Evolutionary conservation across 2,329 filamentous ascomycete genomes (phyloP), one percentile per base, ranked within the genome.

Genomic region (Aspergillus sp.): DNA sequence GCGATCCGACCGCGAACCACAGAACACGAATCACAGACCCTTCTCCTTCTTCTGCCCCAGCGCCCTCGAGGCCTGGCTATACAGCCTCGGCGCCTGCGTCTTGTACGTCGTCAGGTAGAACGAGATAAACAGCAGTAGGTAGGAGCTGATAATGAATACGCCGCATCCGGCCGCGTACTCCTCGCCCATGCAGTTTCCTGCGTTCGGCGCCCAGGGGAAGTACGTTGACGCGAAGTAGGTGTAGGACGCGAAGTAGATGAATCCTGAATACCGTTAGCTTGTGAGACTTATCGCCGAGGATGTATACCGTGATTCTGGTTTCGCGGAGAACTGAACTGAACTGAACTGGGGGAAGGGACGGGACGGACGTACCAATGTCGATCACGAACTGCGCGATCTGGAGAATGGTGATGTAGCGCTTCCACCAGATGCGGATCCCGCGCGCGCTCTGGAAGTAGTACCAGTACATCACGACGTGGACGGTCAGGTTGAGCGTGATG

Each of bases 401-500:
- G 72, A 97, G 89, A 73, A 93, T 90, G 68, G 93, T 98, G 74
- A 98, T 96, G 89, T 93, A 98, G 81, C 97, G 91, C 89, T 98
- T 98, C 93, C 93, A 98, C 93, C 93, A 97, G 80, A 97, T 95
- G 71, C 88, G 89, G 77, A 98, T 87, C 67, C 95, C 95, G 68
- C 93, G 92, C 55, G 93, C 93, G 73, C 91, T 93, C 84, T 98
- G 93, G 88, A 98, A 98, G 86, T 98, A 98, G 87, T 98, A 98
- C 93, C 93, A 97, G 88, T 98, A 98, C 93, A 98, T 98, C 75
- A 97, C 90, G 58, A 98, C 93, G 80, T 98, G 93, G 56, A 98
- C 93, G 62, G 86, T 87, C 72, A 98, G 81, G 84, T 98, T 98
- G 69, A 98, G 86, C 52, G 87, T 89, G 74, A 98, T 98, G 63